Conservation (phyloP, 177 flowering plant species). For the Vitis hybrid region DNA sequence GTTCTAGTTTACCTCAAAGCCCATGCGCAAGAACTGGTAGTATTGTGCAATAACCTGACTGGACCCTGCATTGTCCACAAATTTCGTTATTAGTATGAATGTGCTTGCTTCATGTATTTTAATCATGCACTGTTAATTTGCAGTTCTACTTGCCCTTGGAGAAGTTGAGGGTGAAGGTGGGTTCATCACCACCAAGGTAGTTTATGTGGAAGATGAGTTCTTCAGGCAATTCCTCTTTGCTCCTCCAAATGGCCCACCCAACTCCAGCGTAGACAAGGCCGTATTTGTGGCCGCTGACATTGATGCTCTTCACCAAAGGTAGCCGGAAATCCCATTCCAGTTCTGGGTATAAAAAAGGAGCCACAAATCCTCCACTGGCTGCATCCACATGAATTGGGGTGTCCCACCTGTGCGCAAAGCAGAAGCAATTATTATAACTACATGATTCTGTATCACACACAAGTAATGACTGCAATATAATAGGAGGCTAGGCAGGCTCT, state of each 20-base stretch:
- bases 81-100: not conserved
- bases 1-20: conserved; percentile 25
- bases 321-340: conserved; percentile 45
- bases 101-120: not conserved
- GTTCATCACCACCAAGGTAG: conserved; percentile 41
- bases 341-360: conserved; percentile 38
- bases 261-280: conserved; percentile 41
- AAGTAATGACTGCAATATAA: not conserved
- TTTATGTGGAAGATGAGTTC: conserved; percentile 41
- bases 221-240: conserved; percentile 37
- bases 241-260: conserved; percentile 43
- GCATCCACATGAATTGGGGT: conserved; percentile 42
- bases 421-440: not conserved
- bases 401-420: conserved; percentile 27
- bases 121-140: not conserved
- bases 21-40: conserved; percentile 37
- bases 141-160: conserved; percentile 26
- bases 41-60: conserved; percentile 45
- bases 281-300: conserved; percentile 45
- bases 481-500: not conserved
- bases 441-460: no score
- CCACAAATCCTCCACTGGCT: conserved; percentile 42
- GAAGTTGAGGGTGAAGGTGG: conserved; percentile 48
- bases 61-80: conserved; percentile 23
- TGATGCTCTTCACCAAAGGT: conserved; percentile 40